Evolutionary conservation across 306 rosid species (phyloP).

Genomic region (Prunus davidiana): DNA sequence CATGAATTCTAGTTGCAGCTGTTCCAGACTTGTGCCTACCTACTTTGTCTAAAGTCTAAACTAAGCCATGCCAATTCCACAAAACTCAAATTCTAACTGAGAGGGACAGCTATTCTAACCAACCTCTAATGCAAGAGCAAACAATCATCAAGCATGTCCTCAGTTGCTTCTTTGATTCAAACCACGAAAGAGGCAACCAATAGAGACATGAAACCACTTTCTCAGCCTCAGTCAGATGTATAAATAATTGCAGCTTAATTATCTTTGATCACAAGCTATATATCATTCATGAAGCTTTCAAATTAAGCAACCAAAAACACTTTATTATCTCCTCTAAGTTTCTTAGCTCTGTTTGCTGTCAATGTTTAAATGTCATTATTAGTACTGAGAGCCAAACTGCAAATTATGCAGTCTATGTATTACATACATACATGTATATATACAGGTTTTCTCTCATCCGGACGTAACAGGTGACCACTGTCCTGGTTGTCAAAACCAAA

Average conservation of each 20-base stretch:
- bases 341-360: background rate
- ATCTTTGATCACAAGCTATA: slow-evolving; percentile 15
- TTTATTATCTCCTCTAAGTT: background rate
- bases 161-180: background rate
- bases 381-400: background rate
- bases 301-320: background rate
- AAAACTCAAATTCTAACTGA: slow-evolving; percentile 4
- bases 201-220: slow-evolving; percentile 14
- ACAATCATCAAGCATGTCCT: slow-evolving; percentile 6
- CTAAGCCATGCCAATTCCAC: background rate
- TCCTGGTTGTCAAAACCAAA: no score
- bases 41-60: slow-evolving; percentile 8
- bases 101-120: slow-evolving; percentile 9
- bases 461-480: no score
- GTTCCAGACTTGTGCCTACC: slow-evolving; percentile 1
- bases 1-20: background rate
- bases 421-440: no score
- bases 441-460: no score
- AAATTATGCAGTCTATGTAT: background rate
- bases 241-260: background rate
- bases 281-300: slow-evolving; percentile 4
- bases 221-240: background rate
- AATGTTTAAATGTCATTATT: background rate
- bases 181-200: slow-evolving; percentile 13
- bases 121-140: background rate